Base-by-base conservation (phyloP, 257 asterid species). In the Solanum pimpinellifolium region DNA sequence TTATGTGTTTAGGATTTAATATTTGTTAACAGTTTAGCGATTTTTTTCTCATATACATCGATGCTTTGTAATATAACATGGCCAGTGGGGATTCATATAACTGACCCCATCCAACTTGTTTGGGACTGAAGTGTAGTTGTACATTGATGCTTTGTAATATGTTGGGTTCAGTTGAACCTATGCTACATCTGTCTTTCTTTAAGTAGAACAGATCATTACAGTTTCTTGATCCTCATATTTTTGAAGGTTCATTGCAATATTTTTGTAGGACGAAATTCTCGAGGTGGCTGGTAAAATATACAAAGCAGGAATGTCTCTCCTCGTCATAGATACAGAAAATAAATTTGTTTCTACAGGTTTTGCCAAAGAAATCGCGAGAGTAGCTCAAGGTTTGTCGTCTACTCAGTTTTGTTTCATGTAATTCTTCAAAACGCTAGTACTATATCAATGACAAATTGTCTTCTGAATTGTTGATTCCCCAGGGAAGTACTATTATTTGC, bases 401-500 rank as follows among this genome's bases (percentile, higher is more conserved):
- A n/a, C 25, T 33, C 27, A 62, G 70, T 70, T 70, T 69, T 20
- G 21, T 7, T 21, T 27, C 68, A 10, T 18, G 8, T 18, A 9
- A 12, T 80, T 47, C 42, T 80, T 10, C 85, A 41, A 80, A 47
- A 49, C 29, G 20, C 69, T 47, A 35, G 29, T 47, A 35, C 13
- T 7, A 39, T 14, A 15, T 62, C 83, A 82, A 68, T 87, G 29
- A 86, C 72, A 72, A 77, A 15, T 80, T 66, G 80, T 86, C 29
- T 62, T 76, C 4, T 70, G 23, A 44, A 73, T 10, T 33, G 49
- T 83, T 73, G 73, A 5, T 56, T 87, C 81, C 89, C 76, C 96
- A 97, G 99, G 99, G 52, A 97, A 95, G 91, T 97, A 95, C 90
- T 95, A 97, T 91, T 97, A 97, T 87, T 94, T 97, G 88, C 99